These are phyloP conservation scores for Xylaria venustula DNA, from an alignment of 495 filamentous ascomycete genomes.

Conservation along the genomic window DNA sequence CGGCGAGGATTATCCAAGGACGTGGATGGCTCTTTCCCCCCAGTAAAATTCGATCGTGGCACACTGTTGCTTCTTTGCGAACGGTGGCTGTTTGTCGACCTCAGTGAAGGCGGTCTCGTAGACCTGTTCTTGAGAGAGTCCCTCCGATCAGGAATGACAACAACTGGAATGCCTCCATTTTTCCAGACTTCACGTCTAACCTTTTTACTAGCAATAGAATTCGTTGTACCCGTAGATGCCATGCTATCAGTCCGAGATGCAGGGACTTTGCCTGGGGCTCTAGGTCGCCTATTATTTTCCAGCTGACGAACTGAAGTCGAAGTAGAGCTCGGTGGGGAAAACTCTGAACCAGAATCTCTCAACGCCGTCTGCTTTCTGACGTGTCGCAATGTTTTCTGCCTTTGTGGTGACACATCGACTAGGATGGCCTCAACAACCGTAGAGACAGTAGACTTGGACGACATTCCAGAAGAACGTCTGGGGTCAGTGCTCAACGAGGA, in stretches of 20 bases:
- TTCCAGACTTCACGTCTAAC: conserved; percentile 56
- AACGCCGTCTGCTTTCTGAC: conserved; percentile 58
- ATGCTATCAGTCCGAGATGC: conserved; percentile 55
- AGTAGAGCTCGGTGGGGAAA: conserved; percentile 47
- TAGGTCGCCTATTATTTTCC: conserved; percentile 24
- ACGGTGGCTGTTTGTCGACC: conserved; percentile 52
- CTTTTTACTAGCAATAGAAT: conserved; percentile 53
- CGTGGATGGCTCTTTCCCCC: conserved; percentile 32
- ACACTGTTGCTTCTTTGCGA: conserved; percentile 45
- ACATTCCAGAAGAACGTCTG: conserved; percentile 60
- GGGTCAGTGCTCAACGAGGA: conserved; percentile 47
- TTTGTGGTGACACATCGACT: conserved; percentile 58
- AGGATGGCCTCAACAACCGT: conserved; percentile 71
- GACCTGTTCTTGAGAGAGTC: conserved; percentile 62
- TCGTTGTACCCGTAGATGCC: conserved; percentile 57
- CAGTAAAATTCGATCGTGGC: conserved; percentile 31
- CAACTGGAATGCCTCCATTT: conserved; percentile 61
- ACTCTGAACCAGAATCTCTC: conserved; percentile 53
- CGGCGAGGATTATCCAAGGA: conserved; percentile 34
- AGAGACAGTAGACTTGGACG: conserved; percentile 58
- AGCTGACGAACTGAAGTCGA: conserved; percentile 33
- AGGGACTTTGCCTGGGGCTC: conserved; percentile 14
- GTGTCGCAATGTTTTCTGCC: conserved; percentile 64
- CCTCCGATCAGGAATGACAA: conserved; percentile 67
- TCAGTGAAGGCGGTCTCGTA: conserved; percentile 46